Conservation (phyloP, 2,329 filamentous ascomycete genomes). For the Mollisia scopiformis region DNA sequence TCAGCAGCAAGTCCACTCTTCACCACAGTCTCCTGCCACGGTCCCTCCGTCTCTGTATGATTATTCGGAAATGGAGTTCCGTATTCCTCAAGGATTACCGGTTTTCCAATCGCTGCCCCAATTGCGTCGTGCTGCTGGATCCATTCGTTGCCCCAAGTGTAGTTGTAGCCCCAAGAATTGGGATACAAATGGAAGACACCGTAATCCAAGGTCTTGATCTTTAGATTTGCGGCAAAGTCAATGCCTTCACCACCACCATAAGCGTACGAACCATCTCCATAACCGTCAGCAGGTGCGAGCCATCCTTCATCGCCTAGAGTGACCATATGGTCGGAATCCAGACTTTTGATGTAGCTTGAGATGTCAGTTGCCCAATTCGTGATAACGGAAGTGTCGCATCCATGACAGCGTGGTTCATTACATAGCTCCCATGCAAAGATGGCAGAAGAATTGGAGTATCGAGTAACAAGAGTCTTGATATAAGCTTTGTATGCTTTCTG, state of each 20-base stretch:
- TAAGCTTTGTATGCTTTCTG: constrained; percentile 62
- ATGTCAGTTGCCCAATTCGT: constrained; percentile 61
- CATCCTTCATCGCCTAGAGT: constrained; percentile 67
- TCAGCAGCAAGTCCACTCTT: constrained; percentile 29
- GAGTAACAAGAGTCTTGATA: constrained; percentile 58
- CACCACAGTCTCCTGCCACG: constrained; percentile 30
- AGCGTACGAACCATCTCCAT: constrained; percentile 45
- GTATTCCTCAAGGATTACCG: constrained; percentile 44
- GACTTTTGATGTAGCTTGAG: constrained; percentile 64
- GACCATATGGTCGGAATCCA: constrained; percentile 64
- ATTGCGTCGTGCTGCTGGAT: constrained; percentile 46
- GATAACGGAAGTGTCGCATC: constrained; percentile 60
- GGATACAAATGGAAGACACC: constrained; percentile 57
- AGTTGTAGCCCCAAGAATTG: constrained; percentile 42
- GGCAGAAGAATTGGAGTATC: constrained; percentile 60
- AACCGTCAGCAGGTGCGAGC: constrained; percentile 42
- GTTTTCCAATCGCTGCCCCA: constrained; percentile 42
- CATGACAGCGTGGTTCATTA: constrained; percentile 67
- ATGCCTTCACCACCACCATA: constrained; percentile 48
- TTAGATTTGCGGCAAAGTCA: constrained; percentile 51
- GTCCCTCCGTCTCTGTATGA: constrained; percentile 25
- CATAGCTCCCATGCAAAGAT: constrained; percentile 71
- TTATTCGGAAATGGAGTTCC: constrained; percentile 32
- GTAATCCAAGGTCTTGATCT: constrained; percentile 52
- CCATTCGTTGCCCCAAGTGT: constrained; percentile 49